These are phyloP conservation scores for Penicillium macrosclerotiorum DNA, from an alignment of 495 filamentous ascomycete species.

Conservation along the genomic window DNA sequence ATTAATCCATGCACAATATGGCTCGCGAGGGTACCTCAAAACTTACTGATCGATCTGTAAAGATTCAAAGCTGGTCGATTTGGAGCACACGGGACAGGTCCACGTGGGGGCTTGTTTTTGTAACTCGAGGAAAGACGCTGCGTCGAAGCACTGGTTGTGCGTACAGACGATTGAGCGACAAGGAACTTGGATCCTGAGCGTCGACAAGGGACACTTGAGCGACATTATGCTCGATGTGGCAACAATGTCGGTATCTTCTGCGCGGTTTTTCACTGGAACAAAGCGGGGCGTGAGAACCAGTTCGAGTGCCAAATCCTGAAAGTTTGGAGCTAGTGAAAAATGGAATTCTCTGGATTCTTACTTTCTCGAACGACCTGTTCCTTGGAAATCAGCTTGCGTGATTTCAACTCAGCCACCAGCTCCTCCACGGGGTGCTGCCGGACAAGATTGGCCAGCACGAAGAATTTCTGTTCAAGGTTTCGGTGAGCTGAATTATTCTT, in stretches of 20 bases:
- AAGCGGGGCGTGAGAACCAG: neutral
- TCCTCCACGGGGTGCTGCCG: conserved; percentile 67
- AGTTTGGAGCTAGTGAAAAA: neutral
- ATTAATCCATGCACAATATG: neutral
- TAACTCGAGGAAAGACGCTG: conserved; percentile 84
- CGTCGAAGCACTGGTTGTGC: conserved; percentile 96
- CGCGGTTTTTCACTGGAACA: conserved; percentile 71
- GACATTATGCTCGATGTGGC: conserved; percentile 85
- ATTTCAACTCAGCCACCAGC: conserved; percentile 65
- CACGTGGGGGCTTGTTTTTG: conserved; percentile 96
- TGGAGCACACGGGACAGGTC: conserved; percentile 90
- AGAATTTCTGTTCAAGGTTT: conserved; percentile 63
- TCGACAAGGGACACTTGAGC: conserved; percentile 87
- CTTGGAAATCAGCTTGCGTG: conserved; percentile 70
- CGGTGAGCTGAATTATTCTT: too few species aligned
- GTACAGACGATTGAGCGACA: conserved; percentile 76
- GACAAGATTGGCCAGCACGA: conserved; percentile 70
- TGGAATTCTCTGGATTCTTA: too few species aligned
- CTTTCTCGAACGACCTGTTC: conserved; percentile 80
- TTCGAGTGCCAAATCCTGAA: neutral
- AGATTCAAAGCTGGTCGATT: conserved; percentile 73
- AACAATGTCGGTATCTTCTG: conserved; percentile 83
- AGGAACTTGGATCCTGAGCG: conserved; percentile 74
- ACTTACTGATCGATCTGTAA: conserved; percentile 84
- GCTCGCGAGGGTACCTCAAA: neutral